Base-by-base conservation (phyloP, 1,139 yeast genomes). In the Lodderomyces elongisporus region DNA sequence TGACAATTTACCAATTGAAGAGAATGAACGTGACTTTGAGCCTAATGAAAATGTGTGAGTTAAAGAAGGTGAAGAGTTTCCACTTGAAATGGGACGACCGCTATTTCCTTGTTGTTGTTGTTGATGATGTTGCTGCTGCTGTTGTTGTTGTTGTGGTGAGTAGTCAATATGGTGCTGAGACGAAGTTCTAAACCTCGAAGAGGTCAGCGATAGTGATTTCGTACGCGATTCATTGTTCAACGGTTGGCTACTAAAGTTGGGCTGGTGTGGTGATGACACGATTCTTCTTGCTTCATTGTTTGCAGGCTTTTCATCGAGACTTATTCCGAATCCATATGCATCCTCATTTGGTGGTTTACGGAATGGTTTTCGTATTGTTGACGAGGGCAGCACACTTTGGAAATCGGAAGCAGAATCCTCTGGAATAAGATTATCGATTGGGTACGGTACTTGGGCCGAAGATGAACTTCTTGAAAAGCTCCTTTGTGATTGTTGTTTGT, bases 1-100 rank as follows among this genome's bases (percentile, higher is more conserved):
- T 2, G 72, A 62, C 17, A 67, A 54, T 44, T 66, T 68, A 23
- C 66, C 56, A 33, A 68, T 55, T 3, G 73, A 66, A 14, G 68
- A 58, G 39, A 67, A 66, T 1, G 74, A 67, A 28, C 73, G 50
- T 2, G 71, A 64, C 37, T 64, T 66, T 4, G 72, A 62, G 9
- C 65, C 51, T 21, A 66, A 50, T 15, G 71, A 63, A 34, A 64
- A 66, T 1, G 66, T 52, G 40, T 64, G 70, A 36, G 52, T 57
- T 17, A 54, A 42, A 5, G 59, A 49, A 14, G 56, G 40, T 10
- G 39, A 38, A 0, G 60, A 51, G 4, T 56, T 50, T 17, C 49
- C 43, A 12, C 55, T 42, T 4, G 57, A 48, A 9, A 40, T 31
- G 4, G 52, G 46, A 17, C 46, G 38, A 17, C 22, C 21, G 28